These are phyloP conservation scores for Fusarium incarnatum DNA, from an alignment of 2,329 filamentous ascomycete species.

Conservation along the genomic window DNA sequence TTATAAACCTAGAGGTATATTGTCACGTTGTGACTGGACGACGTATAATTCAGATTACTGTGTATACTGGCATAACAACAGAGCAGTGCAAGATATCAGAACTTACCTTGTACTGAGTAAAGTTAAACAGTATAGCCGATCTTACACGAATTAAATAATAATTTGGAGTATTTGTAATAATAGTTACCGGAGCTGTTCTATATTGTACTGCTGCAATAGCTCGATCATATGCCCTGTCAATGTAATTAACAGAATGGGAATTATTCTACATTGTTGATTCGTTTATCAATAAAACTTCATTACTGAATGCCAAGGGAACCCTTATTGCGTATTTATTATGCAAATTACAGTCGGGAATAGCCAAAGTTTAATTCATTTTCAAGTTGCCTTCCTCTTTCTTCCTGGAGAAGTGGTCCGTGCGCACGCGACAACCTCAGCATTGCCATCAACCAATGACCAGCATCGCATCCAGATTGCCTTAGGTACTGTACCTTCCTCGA, in stretches of 20 bases:
- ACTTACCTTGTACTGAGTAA: background rate
- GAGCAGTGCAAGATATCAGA: too few species aligned
- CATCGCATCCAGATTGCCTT: constrained; percentile 32
- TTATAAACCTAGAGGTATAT: background rate
- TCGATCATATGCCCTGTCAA: background rate
- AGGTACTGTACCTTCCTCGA: background rate
- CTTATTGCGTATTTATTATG: background rate
- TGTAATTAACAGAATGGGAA: background rate
- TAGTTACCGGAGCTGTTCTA: background rate
- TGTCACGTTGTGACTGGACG: background rate
- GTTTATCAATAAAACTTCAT: background rate
- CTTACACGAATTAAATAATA: background rate
- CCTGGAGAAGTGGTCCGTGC: constrained; percentile 30
- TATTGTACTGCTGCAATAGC: background rate
- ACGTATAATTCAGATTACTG: too few species aligned
- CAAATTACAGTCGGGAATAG: background rate
- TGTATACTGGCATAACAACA: too few species aligned
- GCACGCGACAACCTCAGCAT: constrained; percentile 41
- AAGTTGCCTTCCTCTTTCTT: constrained; percentile 17
- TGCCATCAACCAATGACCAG: constrained; percentile 36
- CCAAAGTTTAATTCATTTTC: constrained; percentile 34
- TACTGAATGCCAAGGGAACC: background rate
- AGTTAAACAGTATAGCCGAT: background rate
- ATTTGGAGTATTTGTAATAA: background rate
- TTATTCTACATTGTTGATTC: background rate